These are phyloP conservation scores for Vinca major DNA, from an alignment of 305 asterid genomes.

Conservation along the genomic window DNA sequence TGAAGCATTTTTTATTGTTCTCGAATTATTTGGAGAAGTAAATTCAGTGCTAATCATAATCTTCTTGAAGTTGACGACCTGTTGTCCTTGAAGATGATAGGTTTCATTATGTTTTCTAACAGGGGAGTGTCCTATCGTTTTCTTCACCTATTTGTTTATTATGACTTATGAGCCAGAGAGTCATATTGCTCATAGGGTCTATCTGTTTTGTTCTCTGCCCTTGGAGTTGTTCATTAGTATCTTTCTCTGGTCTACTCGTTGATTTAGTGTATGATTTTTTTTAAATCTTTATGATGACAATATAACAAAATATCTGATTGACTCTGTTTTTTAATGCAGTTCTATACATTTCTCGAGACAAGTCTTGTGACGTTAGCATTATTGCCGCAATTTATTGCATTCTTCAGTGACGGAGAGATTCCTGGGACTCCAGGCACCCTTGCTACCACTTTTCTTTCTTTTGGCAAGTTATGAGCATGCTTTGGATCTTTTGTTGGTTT, in stretches of 20 bases:
- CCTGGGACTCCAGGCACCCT: constrained; percentile 88
- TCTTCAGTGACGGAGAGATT: constrained; percentile 85
- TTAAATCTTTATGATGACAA: not conserved
- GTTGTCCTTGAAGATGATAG: not conserved
- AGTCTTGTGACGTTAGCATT: constrained; percentile 63
- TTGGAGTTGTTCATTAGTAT: not conserved
- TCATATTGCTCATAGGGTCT: not conserved
- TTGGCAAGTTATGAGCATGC: constrained; percentile 33
- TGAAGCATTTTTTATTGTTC: not conserved
- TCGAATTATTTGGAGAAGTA: not conserved
- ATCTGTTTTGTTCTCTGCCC: not conserved
- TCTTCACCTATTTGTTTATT: not conserved
- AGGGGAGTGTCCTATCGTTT: not conserved
- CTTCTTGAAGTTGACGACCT: not conserved
- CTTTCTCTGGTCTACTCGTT: not conserved
- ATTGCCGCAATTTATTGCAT: constrained; percentile 73
- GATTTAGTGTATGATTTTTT: too few relatives aligned
- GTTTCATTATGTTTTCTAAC: not conserved
- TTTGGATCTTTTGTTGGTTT: not conserved
- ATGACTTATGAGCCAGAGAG: not conserved
- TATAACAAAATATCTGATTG: constrained; percentile 8
- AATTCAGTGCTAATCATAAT: not conserved
- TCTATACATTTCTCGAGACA: constrained; percentile 91
- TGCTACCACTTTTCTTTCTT: constrained; percentile 90
- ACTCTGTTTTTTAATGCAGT: constrained; percentile 40